Base-by-base conservation (phyloP, 352 stramenopile genomes). In the Pythium insidiosum region DNA sequence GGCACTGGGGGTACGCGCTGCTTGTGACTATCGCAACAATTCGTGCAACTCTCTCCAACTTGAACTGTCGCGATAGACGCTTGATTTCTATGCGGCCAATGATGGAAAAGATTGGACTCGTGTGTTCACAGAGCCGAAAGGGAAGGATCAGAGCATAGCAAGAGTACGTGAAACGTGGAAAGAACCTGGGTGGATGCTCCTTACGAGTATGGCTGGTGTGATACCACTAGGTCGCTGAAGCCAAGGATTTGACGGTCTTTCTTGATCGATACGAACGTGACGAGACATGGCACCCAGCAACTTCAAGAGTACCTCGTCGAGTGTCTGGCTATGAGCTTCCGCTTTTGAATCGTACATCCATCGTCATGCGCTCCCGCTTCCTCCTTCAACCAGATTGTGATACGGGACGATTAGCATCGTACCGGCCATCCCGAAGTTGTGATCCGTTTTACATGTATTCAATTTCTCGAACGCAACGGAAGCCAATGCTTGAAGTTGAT, bases 181-280 rank as follows among this genome's bases (percentile, higher is more conserved):
- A n/a, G n/a, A n/a, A n/a, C n/a, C n/a, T n/a, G n/a, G n/a, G n/a
- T n/a, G n/a, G n/a, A n/a, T n/a, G n/a, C n/a, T n/a, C n/a, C n/a
- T n/a, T n/a, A n/a, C n/a, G n/a, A 30, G 12, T 41, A 15, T 30
- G 5, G 11, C 19, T 10, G 13, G 20, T 31, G 21, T 4, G 4
- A 23, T 37, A 13, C 13, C 26, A 49, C 11, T 25, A 84, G 65
- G 41, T 63, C 4, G 71, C 89, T 37, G 78, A 90, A 21, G 72
- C 64, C 4, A 84, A 81, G 34, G 81, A 93, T 35, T 43, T 93
- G 18, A 91, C 81, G 1, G 84, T 91, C 36, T 93, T 93, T 33
- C 44, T 93, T 1, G 81, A 93, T 60, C 63, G 81, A 22, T 93
- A 91, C 50, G 86, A 69, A 3, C 83, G 58, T 45, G 69, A 84